Percentiles rank a stretch among this genome's conserved stretches.
Evolutionary conservation across 2,329 filamentous ascomycete genomes (phyloP).

Genomic region (Lasiodiplodia theobromae): DNA sequence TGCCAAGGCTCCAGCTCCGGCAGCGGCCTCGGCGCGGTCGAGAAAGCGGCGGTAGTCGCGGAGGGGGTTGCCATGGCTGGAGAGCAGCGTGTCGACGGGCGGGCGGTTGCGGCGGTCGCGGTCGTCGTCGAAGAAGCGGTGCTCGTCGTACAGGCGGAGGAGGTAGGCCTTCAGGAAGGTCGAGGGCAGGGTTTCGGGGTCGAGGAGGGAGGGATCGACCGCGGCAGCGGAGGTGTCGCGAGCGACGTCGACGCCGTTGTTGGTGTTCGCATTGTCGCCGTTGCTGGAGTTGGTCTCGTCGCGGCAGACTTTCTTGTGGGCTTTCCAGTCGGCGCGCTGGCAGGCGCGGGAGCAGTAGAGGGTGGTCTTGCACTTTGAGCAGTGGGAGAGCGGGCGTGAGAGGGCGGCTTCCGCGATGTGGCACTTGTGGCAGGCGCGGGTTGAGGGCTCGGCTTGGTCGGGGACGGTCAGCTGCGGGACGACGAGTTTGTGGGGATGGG

Average conservation of each 20-base stretch:
- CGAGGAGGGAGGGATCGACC: background rate
- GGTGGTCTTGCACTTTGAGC: slow-evolving; percentile 49
- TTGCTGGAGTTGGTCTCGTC: too few relatives aligned
- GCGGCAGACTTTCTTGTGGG: slow-evolving; percentile 51
- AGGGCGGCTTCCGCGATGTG: background rate
- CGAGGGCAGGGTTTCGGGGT: background rate
- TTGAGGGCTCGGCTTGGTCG: background rate
- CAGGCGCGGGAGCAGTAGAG: slow-evolving; percentile 51
- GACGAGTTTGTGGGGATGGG: background rate
- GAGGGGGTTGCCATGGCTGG: background rate
- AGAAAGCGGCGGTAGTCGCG: slow-evolving; percentile 8
- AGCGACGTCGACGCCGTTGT: too few relatives aligned
- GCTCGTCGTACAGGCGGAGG: slow-evolving; percentile 6
- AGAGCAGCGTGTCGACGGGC: background rate
- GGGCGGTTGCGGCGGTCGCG: background rate
- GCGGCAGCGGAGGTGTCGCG: background rate
- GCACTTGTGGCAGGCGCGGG: background rate
- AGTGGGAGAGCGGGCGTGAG: slow-evolving; percentile 29
- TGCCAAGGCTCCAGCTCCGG: background rate
- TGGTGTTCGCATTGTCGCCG: too few relatives aligned
- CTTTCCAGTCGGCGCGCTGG: slow-evolving; percentile 48
- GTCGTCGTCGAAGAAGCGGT: background rate
- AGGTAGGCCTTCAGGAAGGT: slow-evolving; percentile 1
- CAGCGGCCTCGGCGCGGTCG: slow-evolving; percentile 4
- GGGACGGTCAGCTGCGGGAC: background rate